phyloP scores from a whole-genome alignment of 345 rosid species.

The Pseudoturritis turrita region DNA sequence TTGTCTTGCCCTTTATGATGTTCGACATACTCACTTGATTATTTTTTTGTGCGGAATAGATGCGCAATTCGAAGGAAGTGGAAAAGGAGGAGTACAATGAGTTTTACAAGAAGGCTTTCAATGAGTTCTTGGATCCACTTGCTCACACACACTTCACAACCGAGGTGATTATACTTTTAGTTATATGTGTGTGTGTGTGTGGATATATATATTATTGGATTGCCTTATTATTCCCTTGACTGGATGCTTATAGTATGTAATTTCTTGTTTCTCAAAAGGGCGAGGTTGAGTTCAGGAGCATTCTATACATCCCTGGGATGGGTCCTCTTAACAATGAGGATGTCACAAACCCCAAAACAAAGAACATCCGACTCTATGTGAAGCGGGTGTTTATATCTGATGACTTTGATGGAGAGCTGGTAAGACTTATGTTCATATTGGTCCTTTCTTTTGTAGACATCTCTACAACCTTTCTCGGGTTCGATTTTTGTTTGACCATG shows the following conservation, averaged over 20 bases:
- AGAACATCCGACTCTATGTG: conserved; percentile 82
- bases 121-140: conserved; percentile 90
- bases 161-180: conserved; percentile 43
- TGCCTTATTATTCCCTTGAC: background rate
- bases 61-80: conserved; percentile 82
- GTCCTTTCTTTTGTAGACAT: background rate
- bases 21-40: background rate
- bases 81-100: conserved; percentile 78
- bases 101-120: conserved; percentile 91
- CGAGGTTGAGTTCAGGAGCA: conserved; percentile 96
- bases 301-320: conserved; percentile 93
- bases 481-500: background rate
- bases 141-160: conserved; percentile 84
- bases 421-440: conserved; percentile 24
- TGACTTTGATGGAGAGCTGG: conserved; percentile 99
- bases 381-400: conserved; percentile 98
- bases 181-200: background rate
- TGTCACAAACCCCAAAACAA: conserved; percentile 77
- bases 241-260: background rate
- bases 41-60: conserved; percentile 38
- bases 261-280: conserved; percentile 49
- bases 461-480: no score
- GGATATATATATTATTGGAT: background rate
- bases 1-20: background rate
- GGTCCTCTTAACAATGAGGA: conserved; percentile 96